Evolutionary conservation across 164 flowering plant species (phyloP).

Genomic region (Warburgia ugandensis): DNA sequence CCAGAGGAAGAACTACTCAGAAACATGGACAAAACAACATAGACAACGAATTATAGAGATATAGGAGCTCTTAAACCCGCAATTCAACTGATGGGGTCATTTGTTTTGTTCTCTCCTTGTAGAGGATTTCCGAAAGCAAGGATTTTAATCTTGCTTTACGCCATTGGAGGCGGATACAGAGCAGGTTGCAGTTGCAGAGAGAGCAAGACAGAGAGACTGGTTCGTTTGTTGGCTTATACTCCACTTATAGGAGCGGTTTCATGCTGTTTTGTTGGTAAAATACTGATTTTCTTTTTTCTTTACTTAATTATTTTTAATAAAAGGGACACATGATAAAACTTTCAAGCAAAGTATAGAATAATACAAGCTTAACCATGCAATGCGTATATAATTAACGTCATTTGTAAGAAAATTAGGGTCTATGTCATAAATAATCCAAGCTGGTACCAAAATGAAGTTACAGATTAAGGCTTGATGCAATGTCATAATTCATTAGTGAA

Average conservation of each 20-base stretch:
- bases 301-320: too few species aligned
- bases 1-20: constrained; percentile 8
- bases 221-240: not conserved
- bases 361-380: not conserved
- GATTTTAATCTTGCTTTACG: constrained; percentile 38
- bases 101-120: not conserved
- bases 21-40: constrained; percentile 13
- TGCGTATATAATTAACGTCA: too few species aligned
- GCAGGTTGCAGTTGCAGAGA: constrained; percentile 12
- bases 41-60: not conserved
- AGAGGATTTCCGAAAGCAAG: constrained; percentile 39
- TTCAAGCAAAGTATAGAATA: not conserved
- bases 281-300: too few species aligned
- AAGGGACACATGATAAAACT: not conserved
- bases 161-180: constrained; percentile 22
- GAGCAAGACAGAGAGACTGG: not conserved
- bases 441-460: too few species aligned
- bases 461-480: too few species aligned
- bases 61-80: not conserved
- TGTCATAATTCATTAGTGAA: too few species aligned
- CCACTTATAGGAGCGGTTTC: not conserved
- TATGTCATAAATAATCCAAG: too few species aligned
- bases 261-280: too few species aligned
- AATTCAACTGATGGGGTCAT: not conserved
- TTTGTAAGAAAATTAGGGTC: not conserved